Base-by-base conservation (phyloP, 306 rosid genomes). In the Quercus suber region DNA sequence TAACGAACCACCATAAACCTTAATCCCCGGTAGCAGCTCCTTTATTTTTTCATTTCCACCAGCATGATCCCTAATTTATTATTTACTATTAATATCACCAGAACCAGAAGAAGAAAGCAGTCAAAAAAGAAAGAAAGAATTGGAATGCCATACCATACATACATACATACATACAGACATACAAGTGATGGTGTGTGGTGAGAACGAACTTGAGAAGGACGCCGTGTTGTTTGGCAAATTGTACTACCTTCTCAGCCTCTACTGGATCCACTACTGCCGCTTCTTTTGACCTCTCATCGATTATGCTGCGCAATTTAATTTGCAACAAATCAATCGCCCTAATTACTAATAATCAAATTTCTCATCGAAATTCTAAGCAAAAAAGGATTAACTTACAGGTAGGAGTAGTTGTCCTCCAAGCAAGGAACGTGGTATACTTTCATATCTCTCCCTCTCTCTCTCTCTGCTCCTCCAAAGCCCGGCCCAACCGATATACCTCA, bases 131-230 rank as follows among this genome's bases (percentile, higher is more conserved):
- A 37, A 7, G 0, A 37, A 2, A 7, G 45, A 41, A 41, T 41
- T 41, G 45, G 45, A 41, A 41, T 41, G 8, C 45, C 12, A 37
- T n/a, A n/a, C n/a, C n/a, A n/a, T n/a, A n/a, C n/a, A n/a, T n/a
- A n/a, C n/a, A n/a, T n/a, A n/a, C n/a, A n/a, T n/a, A n/a, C n/a
- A n/a, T n/a, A n/a, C 43, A 37, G 1, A 7, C 61, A 31, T 56
- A 85, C 99, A 98, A 91, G 89, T 95, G 99, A 83, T 95, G 99
- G 78, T 95, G 99, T 43, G 99, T 95, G 57, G 99, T 95, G 87
- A 95, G 97, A 74, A 92, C 97, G 81, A 92, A 70, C 87, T 95
- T 95, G 85, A 95, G 79, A 67, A 73, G 71, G 58, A 81, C 84
- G 13, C 95, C 95, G 6, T 85, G 92, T 15, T 89, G 84, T 65